Conservation (phyloP, 129 eudicot species). For the Saussurea involucrata region DNA sequence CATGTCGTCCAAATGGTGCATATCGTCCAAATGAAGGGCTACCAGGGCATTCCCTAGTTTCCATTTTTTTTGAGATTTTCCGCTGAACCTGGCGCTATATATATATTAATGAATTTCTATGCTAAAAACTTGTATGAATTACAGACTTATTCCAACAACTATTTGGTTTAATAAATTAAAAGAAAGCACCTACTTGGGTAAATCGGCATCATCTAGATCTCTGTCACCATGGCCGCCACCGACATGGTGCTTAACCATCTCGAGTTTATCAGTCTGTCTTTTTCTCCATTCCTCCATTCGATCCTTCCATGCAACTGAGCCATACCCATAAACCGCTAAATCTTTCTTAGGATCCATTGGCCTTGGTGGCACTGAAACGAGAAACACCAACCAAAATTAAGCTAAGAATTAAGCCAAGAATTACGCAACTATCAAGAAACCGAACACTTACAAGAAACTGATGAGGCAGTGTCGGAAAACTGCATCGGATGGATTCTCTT, state of each 20-base stretch:
- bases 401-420: neutral
- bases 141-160: neutral
- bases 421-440: neutral
- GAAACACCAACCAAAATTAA: neutral
- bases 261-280: constrained; percentile 30
- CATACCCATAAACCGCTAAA: constrained; percentile 55
- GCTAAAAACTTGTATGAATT: neutral
- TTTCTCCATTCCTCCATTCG: constrained; percentile 58
- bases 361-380: constrained; percentile 55
- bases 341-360: constrained; percentile 60
- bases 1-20: too few species aligned
- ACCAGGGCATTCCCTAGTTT: too few species aligned
- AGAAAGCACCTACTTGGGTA: constrained; percentile 37
- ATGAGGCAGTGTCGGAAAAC: constrained; percentile 36
- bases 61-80: too few species aligned
- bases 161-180: neutral
- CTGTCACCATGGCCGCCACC: constrained; percentile 23
- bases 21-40: too few species aligned
- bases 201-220: constrained; percentile 39
- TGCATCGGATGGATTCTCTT: constrained; percentile 37
- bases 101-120: too few species aligned
- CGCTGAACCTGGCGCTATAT: too few species aligned
- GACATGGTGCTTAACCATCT: constrained; percentile 23
- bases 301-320: constrained; percentile 71
- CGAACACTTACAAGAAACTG: constrained; percentile 61